Evolutionary conservation across 495 filamentous ascomycete species (phyloP).

Genomic region (Lophiotrema nucula): DNA sequence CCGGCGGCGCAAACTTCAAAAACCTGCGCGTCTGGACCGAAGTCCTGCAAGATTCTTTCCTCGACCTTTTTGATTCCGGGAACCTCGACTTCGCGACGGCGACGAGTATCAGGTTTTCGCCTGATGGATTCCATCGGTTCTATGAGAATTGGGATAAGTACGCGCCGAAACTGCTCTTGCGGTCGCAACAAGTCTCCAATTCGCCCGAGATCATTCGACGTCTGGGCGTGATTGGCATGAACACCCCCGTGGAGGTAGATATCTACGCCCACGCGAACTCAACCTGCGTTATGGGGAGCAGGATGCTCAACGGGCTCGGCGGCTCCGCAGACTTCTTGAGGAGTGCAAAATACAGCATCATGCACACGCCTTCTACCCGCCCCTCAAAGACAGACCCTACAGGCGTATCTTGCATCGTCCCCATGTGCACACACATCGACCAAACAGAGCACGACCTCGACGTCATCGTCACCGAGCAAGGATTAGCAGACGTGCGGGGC

Average conservation of each 20-base stretch:
- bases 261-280: conserved; percentile 94
- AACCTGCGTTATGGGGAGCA: conserved; percentile 85
- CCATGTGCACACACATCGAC: conserved; percentile 90
- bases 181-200: conserved; percentile 86
- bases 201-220: conserved; percentile 91
- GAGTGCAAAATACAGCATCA: conserved; percentile 81
- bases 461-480: conserved; percentile 82
- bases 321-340: conserved; percentile 88
- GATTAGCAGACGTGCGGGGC: conserved; percentile 82
- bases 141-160: conserved; percentile 83
- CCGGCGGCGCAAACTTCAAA: conserved; percentile 70
- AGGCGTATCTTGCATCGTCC: conserved; percentile 83
- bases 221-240: conserved; percentile 89
- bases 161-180: conserved; percentile 78
- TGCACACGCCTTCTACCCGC: conserved; percentile 83
- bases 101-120: conserved; percentile 88
- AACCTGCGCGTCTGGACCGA: conserved; percentile 93
- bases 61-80: conserved; percentile 89
- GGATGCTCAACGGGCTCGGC: conserved; percentile 90
- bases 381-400: conserved; percentile 80
- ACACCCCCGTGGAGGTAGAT: conserved; percentile 91
- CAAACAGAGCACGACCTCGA: conserved; percentile 92
- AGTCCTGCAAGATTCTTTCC: conserved; percentile 89
- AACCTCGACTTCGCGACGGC: conserved; percentile 89
- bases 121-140: conserved; percentile 89